Evolutionary conservation across 1,284 basidiomycete genomes (phyloP), one percentile per base, ranked within the genome.

Genomic region (Boletus semigastroideus): DNA sequence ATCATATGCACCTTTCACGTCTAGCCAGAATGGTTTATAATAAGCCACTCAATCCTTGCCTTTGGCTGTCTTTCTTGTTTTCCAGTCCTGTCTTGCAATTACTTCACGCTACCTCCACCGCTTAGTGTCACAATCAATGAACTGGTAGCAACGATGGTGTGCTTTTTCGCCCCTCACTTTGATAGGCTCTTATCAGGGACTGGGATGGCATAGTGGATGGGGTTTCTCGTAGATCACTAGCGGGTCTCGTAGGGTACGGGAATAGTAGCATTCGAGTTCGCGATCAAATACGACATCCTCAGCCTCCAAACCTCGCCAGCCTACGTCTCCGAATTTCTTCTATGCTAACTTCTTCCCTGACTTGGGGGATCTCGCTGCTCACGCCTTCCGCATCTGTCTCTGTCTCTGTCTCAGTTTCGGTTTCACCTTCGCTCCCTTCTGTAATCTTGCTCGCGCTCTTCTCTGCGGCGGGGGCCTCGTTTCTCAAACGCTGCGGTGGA

Each of bases 291-390:
- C 25, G 30, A 44, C 39, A 41, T 28, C 43, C 31, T 64, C 47
- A 79, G 16, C 75, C 72, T 31, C 82, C 86, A 65, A 95, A 95
- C 59, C 82, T 80, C 12, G 89, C 93, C 59, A 95, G 70, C 46
- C 93, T 77, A 60, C 83, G 74, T 66, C 78, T 74, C 42, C 93
- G 78, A 59, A 96, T 82, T 69, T 95, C 91, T 51, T 94, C 93
- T 39, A 86, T 62, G 58, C 74, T 83, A 17, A 85, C 72, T 46
- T 72, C 57, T 48, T 69, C 71, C 39, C 67, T 65, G 33, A 57
- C 17, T 28, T 49, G 63, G 13, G 59, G 30, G 16, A 63, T 61
- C 11, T 66, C 58, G 42, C 25, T 30, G 6, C 41, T 43, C 31
- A 48, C 46, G 16, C 44, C 51, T 44, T 71, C 67, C 5, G 51